Evolutionary conservation across 2,329 filamentous ascomycete genomes (phyloP).

Genomic region (Verticillium isaacii): DNA sequence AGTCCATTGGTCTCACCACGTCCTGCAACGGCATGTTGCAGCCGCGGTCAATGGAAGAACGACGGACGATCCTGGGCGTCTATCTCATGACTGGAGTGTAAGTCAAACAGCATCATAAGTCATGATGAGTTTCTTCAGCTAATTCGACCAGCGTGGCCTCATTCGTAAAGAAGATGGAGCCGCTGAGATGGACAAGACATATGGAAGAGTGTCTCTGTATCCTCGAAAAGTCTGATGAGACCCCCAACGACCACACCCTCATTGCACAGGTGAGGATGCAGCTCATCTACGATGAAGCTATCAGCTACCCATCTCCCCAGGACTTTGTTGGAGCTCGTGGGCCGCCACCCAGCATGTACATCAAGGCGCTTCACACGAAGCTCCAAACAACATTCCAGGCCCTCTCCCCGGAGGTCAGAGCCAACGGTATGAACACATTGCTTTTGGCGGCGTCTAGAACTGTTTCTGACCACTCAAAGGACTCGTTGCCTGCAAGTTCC

Average conservation of each 20-base stretch:
- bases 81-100: slow-evolving; percentile 9
- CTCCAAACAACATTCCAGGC: slow-evolving; percentile 18
- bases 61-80: slow-evolving; percentile 13
- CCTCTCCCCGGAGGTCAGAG: slow-evolving; percentile 16
- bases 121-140: not conserved
- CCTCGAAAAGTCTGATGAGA: slow-evolving; percentile 35
- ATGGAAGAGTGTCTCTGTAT: slow-evolving; percentile 48
- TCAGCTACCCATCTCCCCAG: slow-evolving; percentile 15
- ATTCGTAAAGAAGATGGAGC: slow-evolving; percentile 31
- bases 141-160: not conserved
- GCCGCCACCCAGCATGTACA: slow-evolving; percentile 19
- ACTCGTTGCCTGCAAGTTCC: slow-evolving; percentile 26
- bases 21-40: not conserved
- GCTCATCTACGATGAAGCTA: slow-evolving; percentile 21
- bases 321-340: not conserved
- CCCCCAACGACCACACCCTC: slow-evolving; percentile 40
- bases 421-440: slow-evolving; percentile 22
- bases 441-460: not conserved
- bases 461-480: slow-evolving; percentile 17
- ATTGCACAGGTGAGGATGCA: slow-evolving; percentile 32
- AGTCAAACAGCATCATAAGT: not conserved
- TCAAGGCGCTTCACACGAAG: slow-evolving; percentile 20
- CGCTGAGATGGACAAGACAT: slow-evolving; percentile 47
- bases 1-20: not conserved
- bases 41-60: slow-evolving; percentile 15